These are phyloP conservation scores for Gryganskiella cystojenkinii DNA, from an alignment of 192 early-diverging fungal species.

Conservation along the genomic window DNA sequence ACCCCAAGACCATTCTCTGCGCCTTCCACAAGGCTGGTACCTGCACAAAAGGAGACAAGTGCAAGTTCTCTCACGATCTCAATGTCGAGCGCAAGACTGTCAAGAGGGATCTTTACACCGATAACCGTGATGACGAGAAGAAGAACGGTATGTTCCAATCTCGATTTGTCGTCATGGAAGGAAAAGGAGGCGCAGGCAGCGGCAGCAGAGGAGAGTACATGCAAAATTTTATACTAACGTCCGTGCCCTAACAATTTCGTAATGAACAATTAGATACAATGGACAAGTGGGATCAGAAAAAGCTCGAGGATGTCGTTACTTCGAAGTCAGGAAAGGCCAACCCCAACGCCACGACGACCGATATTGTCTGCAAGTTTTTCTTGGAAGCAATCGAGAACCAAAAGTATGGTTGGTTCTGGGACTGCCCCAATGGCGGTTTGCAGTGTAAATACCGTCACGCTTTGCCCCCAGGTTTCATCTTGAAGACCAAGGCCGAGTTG, in stretches of 20 bases:
- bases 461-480: constrained; percentile 94
- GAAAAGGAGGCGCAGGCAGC: background rate
- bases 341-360: constrained; percentile 83
- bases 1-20: constrained; percentile 97
- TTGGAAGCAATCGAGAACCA: constrained; percentile 94
- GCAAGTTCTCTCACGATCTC: constrained; percentile 98
- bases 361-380: constrained; percentile 99
- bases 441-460: constrained; percentile 98
- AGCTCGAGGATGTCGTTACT: constrained; percentile 89
- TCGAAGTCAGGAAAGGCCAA: constrained; percentile 78
- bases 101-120: constrained; percentile 96
- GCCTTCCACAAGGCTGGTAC: constrained; percentile 90
- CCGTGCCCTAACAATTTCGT: constrained; percentile 2
- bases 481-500: constrained; percentile 94
- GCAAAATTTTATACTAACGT: background rate
- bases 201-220: background rate
- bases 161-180: background rate
- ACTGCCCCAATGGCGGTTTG: constrained; percentile 95
- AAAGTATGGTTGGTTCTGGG: constrained; percentile 99
- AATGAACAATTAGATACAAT: constrained; percentile 78
- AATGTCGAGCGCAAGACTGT: constrained; percentile 88
- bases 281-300: constrained; percentile 96
- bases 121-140: constrained; percentile 76
- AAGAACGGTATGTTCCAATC: constrained; percentile 37
- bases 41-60: constrained; percentile 91